Evolutionary conservation across 2,329 filamentous ascomycete genomes (phyloP).

Genomic region (Dothistroma septosporum): DNA sequence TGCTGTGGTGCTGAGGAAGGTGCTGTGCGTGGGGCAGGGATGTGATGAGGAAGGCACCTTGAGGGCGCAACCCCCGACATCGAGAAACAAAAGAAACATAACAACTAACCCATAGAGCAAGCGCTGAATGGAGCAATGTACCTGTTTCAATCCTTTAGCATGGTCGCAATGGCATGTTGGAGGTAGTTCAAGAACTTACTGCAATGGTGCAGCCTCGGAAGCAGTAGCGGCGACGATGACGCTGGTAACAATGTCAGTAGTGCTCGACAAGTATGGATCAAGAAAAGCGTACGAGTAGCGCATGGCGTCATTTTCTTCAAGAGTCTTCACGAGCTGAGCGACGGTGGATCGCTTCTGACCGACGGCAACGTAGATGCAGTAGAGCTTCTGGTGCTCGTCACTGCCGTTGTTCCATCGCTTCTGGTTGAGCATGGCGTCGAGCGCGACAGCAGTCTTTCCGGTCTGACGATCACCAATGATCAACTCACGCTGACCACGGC

Average conservation of each 20-base stretch:
- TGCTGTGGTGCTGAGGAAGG: conserved; percentile 3
- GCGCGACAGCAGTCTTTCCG: conserved; percentile 97
- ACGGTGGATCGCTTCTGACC: conserved; percentile 99
- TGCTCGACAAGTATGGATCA: background rate
- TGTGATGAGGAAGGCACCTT: too few relatives aligned
- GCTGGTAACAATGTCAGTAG: conserved; percentile 37
- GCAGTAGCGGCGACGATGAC: conserved; percentile 93
- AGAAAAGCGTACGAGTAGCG: conserved; percentile 60
- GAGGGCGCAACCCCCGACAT: background rate
- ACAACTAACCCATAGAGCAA: conserved; percentile 32
- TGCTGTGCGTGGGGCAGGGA: too few relatives aligned
- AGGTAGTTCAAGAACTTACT: background rate
- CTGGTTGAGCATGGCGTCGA: conserved; percentile 98
- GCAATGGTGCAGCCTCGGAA: conserved; percentile 71
- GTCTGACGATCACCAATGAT: conserved; percentile 99
- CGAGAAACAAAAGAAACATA: background rate
- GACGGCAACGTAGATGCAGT: conserved; percentile 98
- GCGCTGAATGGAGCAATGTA: conserved; percentile 73
- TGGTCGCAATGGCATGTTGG: background rate
- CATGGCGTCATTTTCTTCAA: conserved; percentile 99
- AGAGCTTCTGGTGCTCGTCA: conserved; percentile 97
- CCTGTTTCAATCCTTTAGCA: background rate
- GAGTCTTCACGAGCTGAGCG: conserved; percentile 98
- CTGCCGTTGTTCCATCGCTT: conserved; percentile 87
- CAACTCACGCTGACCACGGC: conserved; percentile 99